Conservation (phyloP, 441 rosid genomes). For the Erodium moschatum region DNA sequence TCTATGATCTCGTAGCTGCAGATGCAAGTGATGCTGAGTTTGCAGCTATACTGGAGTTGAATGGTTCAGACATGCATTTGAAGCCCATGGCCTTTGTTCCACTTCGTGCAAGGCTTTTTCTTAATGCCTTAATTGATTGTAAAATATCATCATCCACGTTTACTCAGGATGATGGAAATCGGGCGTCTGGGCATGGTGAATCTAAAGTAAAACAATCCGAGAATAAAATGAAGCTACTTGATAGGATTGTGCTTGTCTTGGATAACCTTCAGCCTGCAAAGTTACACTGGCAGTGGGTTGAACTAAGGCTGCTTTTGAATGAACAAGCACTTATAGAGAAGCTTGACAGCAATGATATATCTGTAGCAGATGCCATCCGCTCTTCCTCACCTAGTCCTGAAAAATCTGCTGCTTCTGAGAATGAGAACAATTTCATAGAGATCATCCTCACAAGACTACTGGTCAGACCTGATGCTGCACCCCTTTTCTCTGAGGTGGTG, state of each 20-base stretch:
- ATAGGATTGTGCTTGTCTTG: slow-evolving; percentile 71
- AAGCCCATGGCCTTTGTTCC: slow-evolving; percentile 71
- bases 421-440: slow-evolving; percentile 77
- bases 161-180: slow-evolving; percentile 45
- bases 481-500: slow-evolving; percentile 88
- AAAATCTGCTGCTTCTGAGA: slow-evolving; percentile 73
- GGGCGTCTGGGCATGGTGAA: slow-evolving; percentile 45
- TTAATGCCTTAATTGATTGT: slow-evolving; percentile 81
- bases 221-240: slow-evolving; percentile 59
- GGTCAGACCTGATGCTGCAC: slow-evolving; percentile 96
- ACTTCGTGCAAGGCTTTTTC: slow-evolving; percentile 85
- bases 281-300: slow-evolving; percentile 99
- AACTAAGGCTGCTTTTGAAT: slow-evolving; percentile 91
- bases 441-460: slow-evolving; percentile 89
- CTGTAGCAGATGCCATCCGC: slow-evolving; percentile 68
- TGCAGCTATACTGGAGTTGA: slow-evolving; percentile 57
- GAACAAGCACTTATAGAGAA: slow-evolving; percentile 89
- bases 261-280: slow-evolving; percentile 92
- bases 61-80: slow-evolving; percentile 59
- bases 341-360: slow-evolving; percentile 60
- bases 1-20: slow-evolving; percentile 76
- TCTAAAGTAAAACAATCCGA: slow-evolving; percentile 43
- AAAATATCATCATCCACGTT: slow-evolving; percentile 44
- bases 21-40: slow-evolving; percentile 85
- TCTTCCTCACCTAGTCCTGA: slow-evolving; percentile 62